Base-by-base conservation (phyloP, 2,329 filamentous ascomycete species). In the Zasmidium cellare region DNA sequence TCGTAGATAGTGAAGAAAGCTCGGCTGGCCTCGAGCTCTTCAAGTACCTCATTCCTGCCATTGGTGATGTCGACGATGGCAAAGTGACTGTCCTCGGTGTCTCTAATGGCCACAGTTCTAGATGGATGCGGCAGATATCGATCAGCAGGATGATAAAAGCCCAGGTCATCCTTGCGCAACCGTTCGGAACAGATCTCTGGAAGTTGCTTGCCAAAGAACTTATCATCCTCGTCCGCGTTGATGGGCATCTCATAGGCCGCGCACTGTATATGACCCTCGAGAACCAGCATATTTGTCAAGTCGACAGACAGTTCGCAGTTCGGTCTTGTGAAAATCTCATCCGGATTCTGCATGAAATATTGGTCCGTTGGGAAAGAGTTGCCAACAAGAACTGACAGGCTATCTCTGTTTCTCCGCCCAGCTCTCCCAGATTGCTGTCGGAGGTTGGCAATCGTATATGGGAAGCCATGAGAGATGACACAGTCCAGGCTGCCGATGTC, bases 1-100 rank as follows among this genome's bases (percentile, higher is more conserved):
- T 97, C 93, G 74, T 99, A 99, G 59, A 99, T 84, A 1, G 92
- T 96, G 75, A 96, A 97, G 65, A 91, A 93, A 1, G 93, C 93
- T n/a, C 94, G 86, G 1, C 90, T 94, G 1, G 92, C 91, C 75
- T 97, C 94, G n/a, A 99, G 83, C 75, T 97, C 92, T 78, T 99
- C 94, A 1, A 99, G 82, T 0, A 99, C 89, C 0, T 87, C 79
- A 70, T 97, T 97, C 55, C 85, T 85, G 23, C 87, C 87, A 65
- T 94, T 85, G 0, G 91, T 94, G 14, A 88, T 88, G 76, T 99
- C 91, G 53, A 99, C 85, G 51, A 99, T 90, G 22, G 94, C 93
- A 71, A 97, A 97, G 70, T 96, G 90, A n/a, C 90, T 87, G 59
- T 97, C 91, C 74, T 90, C 87, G 0, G 90, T 93, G 70, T 97